phyloP scores from a whole-genome alignment of 176 grass and related monocot species.

The Dactylis glomerata region DNA sequence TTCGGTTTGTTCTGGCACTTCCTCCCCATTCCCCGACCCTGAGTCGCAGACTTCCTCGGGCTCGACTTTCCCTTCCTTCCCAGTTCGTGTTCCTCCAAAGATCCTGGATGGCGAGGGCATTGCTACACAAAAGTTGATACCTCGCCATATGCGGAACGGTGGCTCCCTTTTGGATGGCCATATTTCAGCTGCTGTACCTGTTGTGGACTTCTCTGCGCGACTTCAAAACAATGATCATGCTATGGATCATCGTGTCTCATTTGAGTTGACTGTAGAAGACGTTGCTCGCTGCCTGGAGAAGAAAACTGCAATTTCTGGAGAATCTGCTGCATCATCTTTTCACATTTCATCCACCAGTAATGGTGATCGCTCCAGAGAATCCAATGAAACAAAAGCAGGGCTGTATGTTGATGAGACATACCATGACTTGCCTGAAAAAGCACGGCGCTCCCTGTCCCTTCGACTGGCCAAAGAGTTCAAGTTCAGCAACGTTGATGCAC shows the following conservation, averaged over 20 bases:
- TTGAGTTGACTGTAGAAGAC: conserved; percentile 86
- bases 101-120: conserved; percentile 64
- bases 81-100: conserved; percentile 57
- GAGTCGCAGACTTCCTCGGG: conserved; percentile 32
- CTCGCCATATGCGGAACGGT: conserved; percentile 57
- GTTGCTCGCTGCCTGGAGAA: conserved; percentile 79
- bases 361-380: conserved; percentile 18
- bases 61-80: conserved; percentile 47
- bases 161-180: conserved; percentile 77
- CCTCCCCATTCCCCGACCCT: conserved; percentile 61
- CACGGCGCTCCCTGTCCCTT: conserved; percentile 54
- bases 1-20: conserved; percentile 72
- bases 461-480: conserved; percentile 82
- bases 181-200: conserved; percentile 59
- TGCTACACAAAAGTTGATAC: conserved; percentile 67
- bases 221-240: conserved; percentile 65
- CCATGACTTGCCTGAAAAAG: conserved; percentile 80
- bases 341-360: conserved; percentile 26
- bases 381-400: conserved; percentile 27
- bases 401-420: conserved; percentile 60
- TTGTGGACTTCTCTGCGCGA: conserved; percentile 51
- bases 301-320: conserved; percentile 58
- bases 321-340: conserved; percentile 46
- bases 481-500: conserved; percentile 56
- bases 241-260: conserved; percentile 82